Evolutionary conservation across 768 basidiomycete species (phyloP).

Genomic region (Cyclocybe aegerita): DNA sequence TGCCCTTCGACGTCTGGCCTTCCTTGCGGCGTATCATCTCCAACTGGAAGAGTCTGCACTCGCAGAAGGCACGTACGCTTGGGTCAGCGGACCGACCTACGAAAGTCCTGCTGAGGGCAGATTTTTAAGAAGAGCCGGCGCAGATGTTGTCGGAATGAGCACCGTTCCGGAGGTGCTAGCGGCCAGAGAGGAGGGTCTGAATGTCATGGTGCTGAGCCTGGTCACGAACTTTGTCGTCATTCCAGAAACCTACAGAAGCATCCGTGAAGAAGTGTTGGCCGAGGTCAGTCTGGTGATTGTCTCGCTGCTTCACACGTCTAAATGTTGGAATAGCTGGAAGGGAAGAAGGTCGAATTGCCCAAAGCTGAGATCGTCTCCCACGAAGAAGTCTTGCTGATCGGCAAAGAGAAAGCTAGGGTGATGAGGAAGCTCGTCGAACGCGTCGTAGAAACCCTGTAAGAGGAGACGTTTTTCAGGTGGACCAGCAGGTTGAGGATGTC

Average conservation of each 20-base stretch:
- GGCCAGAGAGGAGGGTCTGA: constrained; percentile 71
- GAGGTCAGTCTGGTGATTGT: constrained; percentile 49
- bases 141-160: constrained; percentile 94
- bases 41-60: constrained; percentile 52
- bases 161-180: constrained; percentile 88
- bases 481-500: background rate
- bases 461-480: background rate
- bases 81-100: constrained; percentile 90
- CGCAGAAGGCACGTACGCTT: constrained; percentile 84
- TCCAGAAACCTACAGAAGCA: constrained; percentile 61
- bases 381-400: constrained; percentile 71
- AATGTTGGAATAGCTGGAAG: constrained; percentile 51
- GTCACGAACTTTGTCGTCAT: constrained; percentile 87
- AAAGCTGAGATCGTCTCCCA: constrained; percentile 61
- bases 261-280: constrained; percentile 72
- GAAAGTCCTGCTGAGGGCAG: constrained; percentile 87
- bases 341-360: constrained; percentile 44
- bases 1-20: constrained; percentile 65
- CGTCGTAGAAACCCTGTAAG: constrained; percentile 43
- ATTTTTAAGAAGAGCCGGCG: constrained; percentile 71
- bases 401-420: constrained; percentile 66
- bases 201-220: constrained; percentile 78
- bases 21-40: constrained; percentile 69
- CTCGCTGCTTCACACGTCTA: background rate
- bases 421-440: constrained; percentile 70